Conservation (phyloP, 345 rosid species). For the Moricandia arvensis region DNA sequence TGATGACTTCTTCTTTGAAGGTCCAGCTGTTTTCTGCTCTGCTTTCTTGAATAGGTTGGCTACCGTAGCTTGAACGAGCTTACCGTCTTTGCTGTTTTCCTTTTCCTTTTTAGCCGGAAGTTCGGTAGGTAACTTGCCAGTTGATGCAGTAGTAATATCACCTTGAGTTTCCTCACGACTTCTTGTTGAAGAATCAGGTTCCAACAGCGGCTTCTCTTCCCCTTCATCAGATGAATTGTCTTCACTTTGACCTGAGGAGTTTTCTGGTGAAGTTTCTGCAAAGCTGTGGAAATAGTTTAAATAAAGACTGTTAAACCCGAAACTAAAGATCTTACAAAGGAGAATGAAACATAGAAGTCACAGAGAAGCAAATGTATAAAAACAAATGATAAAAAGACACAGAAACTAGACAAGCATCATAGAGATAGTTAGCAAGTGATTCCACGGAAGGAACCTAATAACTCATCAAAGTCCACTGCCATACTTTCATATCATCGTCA, state of each 20-base stretch:
- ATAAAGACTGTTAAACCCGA: conserved; percentile 2
- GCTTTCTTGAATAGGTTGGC: conserved; percentile 72
- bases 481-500: background rate
- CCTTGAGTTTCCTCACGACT: conserved; percentile 21
- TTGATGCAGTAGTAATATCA: conserved; percentile 28
- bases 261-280: conserved; percentile 62
- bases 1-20: conserved; percentile 27
- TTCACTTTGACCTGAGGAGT: conserved; percentile 48
- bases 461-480: background rate
- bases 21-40: conserved; percentile 45
- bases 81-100: conserved; percentile 34
- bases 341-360: background rate
- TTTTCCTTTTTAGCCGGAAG: conserved; percentile 41
- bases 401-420: background rate
- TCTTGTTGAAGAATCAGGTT: conserved; percentile 28
- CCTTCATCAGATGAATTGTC: conserved; percentile 38
- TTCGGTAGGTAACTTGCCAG: conserved; percentile 29
- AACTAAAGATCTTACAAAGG: background rate
- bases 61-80: conserved; percentile 78
- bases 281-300: conserved; percentile 44
- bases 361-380: background rate
- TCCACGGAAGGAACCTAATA: background rate
- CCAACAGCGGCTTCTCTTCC: conserved; percentile 43
- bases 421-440: background rate
- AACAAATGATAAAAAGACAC: background rate